Base-by-base conservation (phyloP, 257 asterid species). In the Ballota nigra region DNA sequence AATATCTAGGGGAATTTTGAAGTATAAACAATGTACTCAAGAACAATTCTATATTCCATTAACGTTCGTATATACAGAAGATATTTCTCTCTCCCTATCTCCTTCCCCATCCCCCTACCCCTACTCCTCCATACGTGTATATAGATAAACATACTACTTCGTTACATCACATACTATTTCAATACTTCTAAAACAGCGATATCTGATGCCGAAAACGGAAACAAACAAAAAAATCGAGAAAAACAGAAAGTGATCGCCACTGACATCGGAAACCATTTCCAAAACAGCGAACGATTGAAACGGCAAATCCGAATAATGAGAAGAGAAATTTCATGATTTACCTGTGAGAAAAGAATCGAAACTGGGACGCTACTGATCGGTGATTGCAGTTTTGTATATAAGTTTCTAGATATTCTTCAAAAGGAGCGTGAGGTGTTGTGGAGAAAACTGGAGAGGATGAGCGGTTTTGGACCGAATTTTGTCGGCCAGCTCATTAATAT, bases 311-410 rank as follows among this genome's bases (percentile, higher is more conserved):
- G 63, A 15, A 28, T 68, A 69, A 51, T 55, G 8, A 47, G 4
- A 18, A 57, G 31, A 15, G 16, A 33, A 61, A 60, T 6, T 24
- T 13, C 15, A 19, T 0, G 73, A 34, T 65, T 59, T 43, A 72
- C 77, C 79, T 58, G 45, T 20, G 59, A 43, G 23, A 55, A 28
- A 49, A 4, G 29, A 56, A 53, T 6, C 1, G 59, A 45, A 23
- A 40, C 6, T 16, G 61, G 49, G 72, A 78, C 51, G 47, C 24
- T 18, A 23, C 51, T 70, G 61, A 81, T 74, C 70, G 68, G 45
- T 56, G 18, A 23, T 52, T 69, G 71, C 28, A 61, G 66, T 59
- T 60, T 52, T 51, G 69, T 52, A 45, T 64, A 43, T 16, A 56
- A 53, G 61, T 36, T 53, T 28, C 19, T 45, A 62, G 57, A 43